Base-by-base conservation (phyloP, 2,329 filamentous ascomycete species). In the Huntiella abstrusa region DNA sequence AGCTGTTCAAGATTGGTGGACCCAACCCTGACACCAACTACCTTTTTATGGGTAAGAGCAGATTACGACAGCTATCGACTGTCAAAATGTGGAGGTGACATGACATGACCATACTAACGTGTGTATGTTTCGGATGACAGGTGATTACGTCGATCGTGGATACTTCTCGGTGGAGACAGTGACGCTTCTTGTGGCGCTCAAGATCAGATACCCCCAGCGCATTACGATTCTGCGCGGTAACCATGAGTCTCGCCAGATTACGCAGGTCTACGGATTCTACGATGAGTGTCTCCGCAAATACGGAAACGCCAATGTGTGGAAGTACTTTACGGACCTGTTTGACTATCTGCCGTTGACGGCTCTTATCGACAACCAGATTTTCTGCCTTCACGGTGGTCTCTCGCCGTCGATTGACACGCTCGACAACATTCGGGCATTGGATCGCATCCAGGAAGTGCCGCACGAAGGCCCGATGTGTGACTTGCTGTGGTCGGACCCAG, bases 131-230 rank as follows among this genome's bases (percentile, higher is more conserved):
- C 44, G 36, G 46, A 32, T 41, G 7, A 6, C 49, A 92, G 85
- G 91, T 61, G 91, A 98, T 65, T 98, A 96, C 60, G 91, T 98
- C 58, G 91, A 98, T 64, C 80, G 91, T 69, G 91, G 91, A 53
- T 98, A 95, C 70, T 98, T 96, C 69, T 95, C 87, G 22, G 86
- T 98, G 55, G 91, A 98, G 71, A 96, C 91, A 5, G 87, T 98
- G 55, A 94, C 88, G 13, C 77, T 98, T 49, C 80, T 98, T 56
- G 86, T 96, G 57, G 86, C 84, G 53, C 79, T 96, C 61, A 98
- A 96, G 72, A 94, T 96, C 61, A 81, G 91, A 69, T 95, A 96
- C 66, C 91, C 91, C 51, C 80, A 88, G 64, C 84, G 91, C 65
- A 96, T 98, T 66, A 96, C 91, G 56, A 92, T 98, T 61, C 82